Evolutionary conservation across 2,329 filamentous ascomycete species (phyloP).

Genomic region (Ceratocystis destructans): DNA sequence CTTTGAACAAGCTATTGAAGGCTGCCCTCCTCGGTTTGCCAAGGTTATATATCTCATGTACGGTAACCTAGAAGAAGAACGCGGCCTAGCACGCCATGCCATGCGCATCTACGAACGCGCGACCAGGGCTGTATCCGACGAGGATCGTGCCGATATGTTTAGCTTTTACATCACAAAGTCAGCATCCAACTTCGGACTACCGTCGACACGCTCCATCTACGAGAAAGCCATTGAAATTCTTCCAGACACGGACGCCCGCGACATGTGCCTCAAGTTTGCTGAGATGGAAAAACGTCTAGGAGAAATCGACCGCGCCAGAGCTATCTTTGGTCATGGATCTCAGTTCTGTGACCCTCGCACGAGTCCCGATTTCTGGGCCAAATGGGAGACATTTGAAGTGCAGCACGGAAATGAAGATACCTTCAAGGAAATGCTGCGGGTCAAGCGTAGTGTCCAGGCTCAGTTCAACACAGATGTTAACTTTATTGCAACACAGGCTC

Average conservation of each 20-base stretch:
- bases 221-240: slow-evolving; percentile 89
- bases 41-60: slow-evolving; percentile 98
- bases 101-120: slow-evolving; percentile 99
- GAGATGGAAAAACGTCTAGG: slow-evolving; percentile 88
- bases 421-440: slow-evolving; percentile 96
- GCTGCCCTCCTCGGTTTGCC: slow-evolving; percentile 87
- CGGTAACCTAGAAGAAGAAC: slow-evolving; percentile 88
- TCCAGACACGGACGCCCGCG: slow-evolving; percentile 81
- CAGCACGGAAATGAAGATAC: slow-evolving; percentile 98
- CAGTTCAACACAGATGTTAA: slow-evolving; percentile 99
- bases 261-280: slow-evolving; percentile 98
- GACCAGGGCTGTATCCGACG: slow-evolving; percentile 84
- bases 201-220: slow-evolving; percentile 89
- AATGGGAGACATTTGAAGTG: slow-evolving; percentile 95
- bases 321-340: slow-evolving; percentile 90
- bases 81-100: slow-evolving; percentile 83
- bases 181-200: slow-evolving; percentile 91
- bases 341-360: slow-evolving; percentile 95
- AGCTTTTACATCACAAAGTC: slow-evolving; percentile 99
- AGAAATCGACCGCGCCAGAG: slow-evolving; percentile 85
- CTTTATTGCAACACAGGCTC: slow-evolving; percentile 90
- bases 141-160: slow-evolving; percentile 94
- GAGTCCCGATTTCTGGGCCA: slow-evolving; percentile 80
- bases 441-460: slow-evolving; percentile 93
- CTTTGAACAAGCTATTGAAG: slow-evolving; percentile 93